Base-by-base conservation (phyloP, 176 grass and related monocot genomes). In the Oryza glaberrima region DNA sequence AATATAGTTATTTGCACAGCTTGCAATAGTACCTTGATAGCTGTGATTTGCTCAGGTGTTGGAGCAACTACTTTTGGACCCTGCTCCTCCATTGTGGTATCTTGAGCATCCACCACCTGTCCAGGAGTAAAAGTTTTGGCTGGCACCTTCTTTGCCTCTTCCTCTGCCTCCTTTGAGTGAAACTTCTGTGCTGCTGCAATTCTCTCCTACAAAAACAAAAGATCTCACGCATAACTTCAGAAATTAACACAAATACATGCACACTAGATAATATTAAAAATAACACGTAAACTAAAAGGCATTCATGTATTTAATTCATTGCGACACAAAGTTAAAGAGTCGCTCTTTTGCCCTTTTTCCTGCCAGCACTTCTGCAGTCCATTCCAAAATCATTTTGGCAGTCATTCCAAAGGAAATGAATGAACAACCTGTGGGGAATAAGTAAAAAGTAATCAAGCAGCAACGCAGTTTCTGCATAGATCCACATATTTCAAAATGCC, bases 1-100 rank as follows among this genome's bases (percentile, higher is more conserved):
- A 66, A 65, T 47, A 77, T 47, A 77, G 17, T 13, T 14, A 15
- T 66, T 11, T 45, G 16, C 3, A 52, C 22, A 69, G 63, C 26
- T 70, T 45, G 12, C 12, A 82, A 65, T 15, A 9, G 67, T 88
- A 99, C 94, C 94, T 99, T 99, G n/a, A 99, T 99, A 81, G 96
- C 96, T 84, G 86, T 96, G 86, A 99, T 99, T 81, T 99, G 96
- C 56, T 95, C 96, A 41, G 92, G 90, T 79, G 93, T 96, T 36
- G 93, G 96, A 23, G 84, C 92, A 7, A 99, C 91, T 28, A 92
- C 91, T 86, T 91, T 93, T 30, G 95, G 92, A 74, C 78, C 90
- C 26, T 96, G 91, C 13, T 88, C 86, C 60, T 83, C 60, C 84
- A 88, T 91, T 69, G 82, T 68, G 45, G 51, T 63, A 68, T 86